Evolutionary conservation across 1,139 yeast genomes (phyloP), one percentile per base, ranked within the genome.

Genomic region (Lodderomyces jiufengensis): DNA sequence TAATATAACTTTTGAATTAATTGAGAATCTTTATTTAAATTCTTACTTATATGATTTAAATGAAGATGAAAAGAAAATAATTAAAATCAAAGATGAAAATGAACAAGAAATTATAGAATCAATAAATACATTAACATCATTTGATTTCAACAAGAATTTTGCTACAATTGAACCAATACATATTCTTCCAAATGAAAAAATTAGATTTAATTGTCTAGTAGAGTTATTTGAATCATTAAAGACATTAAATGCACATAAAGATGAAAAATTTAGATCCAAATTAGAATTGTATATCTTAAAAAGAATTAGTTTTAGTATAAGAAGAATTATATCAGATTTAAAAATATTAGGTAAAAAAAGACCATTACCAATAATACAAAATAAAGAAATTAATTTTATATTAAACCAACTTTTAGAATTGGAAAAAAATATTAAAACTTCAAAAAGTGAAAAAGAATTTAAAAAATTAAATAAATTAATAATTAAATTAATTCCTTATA

Each of bases 311-410:
- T 62, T 66, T 42, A 44, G 62, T 10, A 43, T 69, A 16, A 50
- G 73, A 33, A 46, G 72, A 37, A 57, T 63, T 31, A 50, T 67
- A 13, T 64, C 63, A 31, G 72, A 66, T 36, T 51, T 50, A 33
- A 51, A 47, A 39, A 18, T 18, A 18, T 54, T 67, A 23, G 44
- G 57, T 10, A 49, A 50, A 31, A 51, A 49, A 30, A 51, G 59
- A 32, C 74, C 75, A 2, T 44, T 66, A 11, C 57, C 69, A n/a
- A 54, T 53, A 33, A 47, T 66, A 8, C 73, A 67, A 41, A 57
- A 56, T 36, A 53, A 54, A 23, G 76, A 70, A 45, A 37, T 66
- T 21, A 27, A 41, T 24, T 36, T 53, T 1, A 44, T 63, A 6
- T 42, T 67, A 22, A 31, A 42, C 3, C 72, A 71, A 2, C 44